Conservation (phyloP, 495 filamentous ascomycete genomes). For the Amorphotheca resinae region DNA sequence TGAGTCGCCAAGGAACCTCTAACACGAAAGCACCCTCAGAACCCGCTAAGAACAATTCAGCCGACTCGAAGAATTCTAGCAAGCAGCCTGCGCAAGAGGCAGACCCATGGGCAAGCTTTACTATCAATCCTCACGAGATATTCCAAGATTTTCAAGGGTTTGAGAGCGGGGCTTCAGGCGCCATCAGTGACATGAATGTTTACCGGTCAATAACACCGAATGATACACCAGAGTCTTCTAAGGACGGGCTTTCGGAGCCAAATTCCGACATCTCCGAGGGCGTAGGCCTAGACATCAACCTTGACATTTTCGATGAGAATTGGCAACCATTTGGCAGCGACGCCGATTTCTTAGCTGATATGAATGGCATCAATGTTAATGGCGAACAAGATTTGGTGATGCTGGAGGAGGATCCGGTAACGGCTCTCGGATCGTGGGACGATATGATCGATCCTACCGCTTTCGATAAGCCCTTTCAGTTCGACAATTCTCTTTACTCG, state of each 20-base stretch:
- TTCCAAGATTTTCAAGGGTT: slow-evolving; percentile 24
- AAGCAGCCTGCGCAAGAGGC: slow-evolving; percentile 2
- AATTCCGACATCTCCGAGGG: slow-evolving; percentile 41
- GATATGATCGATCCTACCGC: slow-evolving; percentile 24
- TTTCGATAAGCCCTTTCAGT: slow-evolving; percentile 29
- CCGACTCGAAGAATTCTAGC: slow-evolving; percentile 6
- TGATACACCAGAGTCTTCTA: slow-evolving; percentile 44
- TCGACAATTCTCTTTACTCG: slow-evolving; percentile 31
- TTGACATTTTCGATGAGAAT: slow-evolving; percentile 29
- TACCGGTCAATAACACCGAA: slow-evolving; percentile 39
- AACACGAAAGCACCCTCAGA: slow-evolving; percentile 3
- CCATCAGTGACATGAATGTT: slow-evolving; percentile 32
- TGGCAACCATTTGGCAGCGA: slow-evolving; percentile 29
- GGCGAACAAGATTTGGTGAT: slow-evolving; percentile 17
- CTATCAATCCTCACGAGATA: slow-evolving; percentile 21
- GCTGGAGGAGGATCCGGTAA: slow-evolving; percentile 12
- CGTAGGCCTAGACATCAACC: slow-evolving; percentile 22
- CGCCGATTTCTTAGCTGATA: slow-evolving; percentile 22
- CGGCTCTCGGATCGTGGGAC: slow-evolving; percentile 23
- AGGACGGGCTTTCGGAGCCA: slow-evolving; percentile 38
- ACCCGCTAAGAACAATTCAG: slow-evolving; percentile 7
- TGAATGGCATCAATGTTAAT: slow-evolving; percentile 24
- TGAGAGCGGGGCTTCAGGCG: slow-evolving; percentile 27
- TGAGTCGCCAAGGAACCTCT: slow-evolving; percentile 28
- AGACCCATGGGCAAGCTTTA: slow-evolving; percentile 27